Evolutionary conservation across 495 filamentous ascomycete genomes (phyloP).

Genomic region (Xylaria grammica): DNA sequence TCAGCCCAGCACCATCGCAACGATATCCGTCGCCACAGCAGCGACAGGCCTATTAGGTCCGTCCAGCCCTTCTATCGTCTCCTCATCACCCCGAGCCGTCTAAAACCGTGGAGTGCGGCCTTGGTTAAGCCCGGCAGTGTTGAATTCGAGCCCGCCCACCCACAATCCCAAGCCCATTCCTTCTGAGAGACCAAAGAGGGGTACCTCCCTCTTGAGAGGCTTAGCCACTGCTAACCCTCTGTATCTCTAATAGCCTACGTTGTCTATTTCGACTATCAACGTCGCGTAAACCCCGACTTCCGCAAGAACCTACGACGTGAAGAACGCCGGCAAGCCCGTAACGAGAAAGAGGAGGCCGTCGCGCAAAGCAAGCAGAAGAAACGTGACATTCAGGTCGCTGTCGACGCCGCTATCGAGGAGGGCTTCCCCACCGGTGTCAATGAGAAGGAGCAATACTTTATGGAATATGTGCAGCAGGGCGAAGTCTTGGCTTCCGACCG

Average conservation of each 20-base stretch:
- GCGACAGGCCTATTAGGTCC: slow-evolving; percentile 78
- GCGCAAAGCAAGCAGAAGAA: slow-evolving; percentile 70
- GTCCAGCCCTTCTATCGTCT: slow-evolving; percentile 50
- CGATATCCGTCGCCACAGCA: slow-evolving; percentile 73
- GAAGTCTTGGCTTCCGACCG: slow-evolving; percentile 69
- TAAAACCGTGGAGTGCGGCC: neutral
- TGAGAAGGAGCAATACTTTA: slow-evolving; percentile 84
- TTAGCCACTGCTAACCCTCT: slow-evolving; percentile 54
- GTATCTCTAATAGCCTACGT: slow-evolving; percentile 62
- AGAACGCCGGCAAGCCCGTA: slow-evolving; percentile 74
- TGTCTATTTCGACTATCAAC: slow-evolving; percentile 92
- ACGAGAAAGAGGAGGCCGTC: slow-evolving; percentile 77
- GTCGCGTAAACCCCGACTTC: slow-evolving; percentile 86
- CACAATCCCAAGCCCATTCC: neutral
- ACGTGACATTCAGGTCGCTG: slow-evolving; percentile 69
- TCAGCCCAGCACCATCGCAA: slow-evolving; percentile 72
- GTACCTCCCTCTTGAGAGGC: neutral
- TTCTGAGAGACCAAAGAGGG: too few species aligned
- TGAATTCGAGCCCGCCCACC: neutral
- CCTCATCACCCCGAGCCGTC: slow-evolving; percentile 55
- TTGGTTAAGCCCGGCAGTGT: neutral
- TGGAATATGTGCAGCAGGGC: slow-evolving; percentile 87
- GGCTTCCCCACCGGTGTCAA: slow-evolving; percentile 90
- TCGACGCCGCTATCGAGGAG: slow-evolving; percentile 81
- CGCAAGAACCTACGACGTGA: slow-evolving; percentile 82